phyloP scores from a whole-genome alignment of 2,329 filamentous ascomycete species.

The Penicillium sp. region DNA sequence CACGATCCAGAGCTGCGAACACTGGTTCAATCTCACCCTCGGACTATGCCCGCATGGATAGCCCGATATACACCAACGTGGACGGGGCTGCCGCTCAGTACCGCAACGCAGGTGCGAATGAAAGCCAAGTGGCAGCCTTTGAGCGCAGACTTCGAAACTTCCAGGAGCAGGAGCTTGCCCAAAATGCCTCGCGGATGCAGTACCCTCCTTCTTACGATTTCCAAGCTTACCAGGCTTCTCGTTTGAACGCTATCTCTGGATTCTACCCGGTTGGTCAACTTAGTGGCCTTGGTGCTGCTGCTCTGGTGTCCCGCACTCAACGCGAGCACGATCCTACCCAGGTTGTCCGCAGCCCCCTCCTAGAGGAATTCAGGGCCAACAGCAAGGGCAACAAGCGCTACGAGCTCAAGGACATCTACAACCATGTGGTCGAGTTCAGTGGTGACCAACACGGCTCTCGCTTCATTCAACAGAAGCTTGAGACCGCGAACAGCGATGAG shows the following conservation, averaged over 20 bases:
- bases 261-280: conserved; percentile 38
- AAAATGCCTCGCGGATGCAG: conserved; percentile 29
- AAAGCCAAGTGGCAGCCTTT: conserved; percentile 45
- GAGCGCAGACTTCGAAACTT: conserved; percentile 51
- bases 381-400: conserved; percentile 71
- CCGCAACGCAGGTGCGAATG: conserved; percentile 42
- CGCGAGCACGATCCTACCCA: conserved; percentile 60
- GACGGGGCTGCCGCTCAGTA: conserved; percentile 47
- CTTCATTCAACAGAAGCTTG: conserved; percentile 91
- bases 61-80: conserved; percentile 46
- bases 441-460: conserved; percentile 94
- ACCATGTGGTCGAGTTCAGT: conserved; percentile 87
- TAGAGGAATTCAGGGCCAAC: conserved; percentile 76
- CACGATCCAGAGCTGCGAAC: conserved; percentile 43
- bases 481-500: conserved; percentile 90
- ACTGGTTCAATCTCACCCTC: conserved; percentile 47
- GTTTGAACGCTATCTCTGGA: conserved; percentile 36
- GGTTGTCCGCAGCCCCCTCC: conserved; percentile 65
- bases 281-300: conserved; percentile 29
- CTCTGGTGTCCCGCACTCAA: conserved; percentile 43
- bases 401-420: conserved; percentile 85
- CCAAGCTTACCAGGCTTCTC: conserved; percentile 29
- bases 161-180: conserved; percentile 41
- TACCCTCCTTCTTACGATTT: conserved; percentile 35
- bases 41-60: conserved; percentile 47